phyloP scores from a whole-genome alignment of 2,329 filamentous ascomycete species.

The Penicillium brasilianum region DNA sequence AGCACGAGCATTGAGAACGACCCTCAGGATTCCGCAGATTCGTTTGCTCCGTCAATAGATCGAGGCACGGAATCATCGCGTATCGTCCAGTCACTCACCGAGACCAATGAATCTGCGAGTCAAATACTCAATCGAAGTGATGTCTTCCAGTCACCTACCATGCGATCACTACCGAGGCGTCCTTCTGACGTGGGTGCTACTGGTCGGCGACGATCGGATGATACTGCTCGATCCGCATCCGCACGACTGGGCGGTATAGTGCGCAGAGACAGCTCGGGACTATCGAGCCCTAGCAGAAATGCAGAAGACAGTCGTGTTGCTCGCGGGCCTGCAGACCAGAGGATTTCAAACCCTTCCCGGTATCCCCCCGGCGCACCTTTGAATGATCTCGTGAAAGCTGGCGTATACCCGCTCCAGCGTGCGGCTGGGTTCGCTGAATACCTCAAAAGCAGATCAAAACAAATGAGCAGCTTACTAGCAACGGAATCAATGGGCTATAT shows the following conservation, averaged over 20 bases:
- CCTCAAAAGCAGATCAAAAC: constrained; percentile 76
- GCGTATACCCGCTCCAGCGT: constrained; percentile 79
- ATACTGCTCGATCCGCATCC: constrained; percentile 41
- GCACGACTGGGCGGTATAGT: constrained; percentile 29
- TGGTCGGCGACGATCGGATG: constrained; percentile 40
- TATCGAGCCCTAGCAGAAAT: constrained; percentile 15
- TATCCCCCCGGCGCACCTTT: constrained; percentile 53
- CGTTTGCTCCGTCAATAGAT: constrained; percentile 75
- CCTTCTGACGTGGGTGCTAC: constrained; percentile 35
- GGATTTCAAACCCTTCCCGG: constrained; percentile 25
- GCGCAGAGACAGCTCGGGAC: constrained; percentile 8
- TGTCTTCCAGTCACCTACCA: constrained; percentile 81
- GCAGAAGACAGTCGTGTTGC: constrained; percentile 23
- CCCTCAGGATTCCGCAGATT: constrained; percentile 71
- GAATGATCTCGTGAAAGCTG: constrained; percentile 64
- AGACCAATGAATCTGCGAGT: constrained; percentile 79
- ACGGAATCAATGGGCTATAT: constrained; percentile 95
- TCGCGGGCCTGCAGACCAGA: constrained; percentile 33
- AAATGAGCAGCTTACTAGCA: constrained; percentile 80
- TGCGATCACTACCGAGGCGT: constrained; percentile 49
- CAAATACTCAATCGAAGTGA: constrained; percentile 87
- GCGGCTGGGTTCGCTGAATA: constrained; percentile 84
- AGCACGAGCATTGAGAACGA: constrained; percentile 68
- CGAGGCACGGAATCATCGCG: constrained; percentile 75
- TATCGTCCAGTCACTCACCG: constrained; percentile 71